These are phyloP conservation scores for Sugiyamaella qingdaonensis DNA, from an alignment of 805 yeast genomes.

Conservation along the genomic window DNA sequence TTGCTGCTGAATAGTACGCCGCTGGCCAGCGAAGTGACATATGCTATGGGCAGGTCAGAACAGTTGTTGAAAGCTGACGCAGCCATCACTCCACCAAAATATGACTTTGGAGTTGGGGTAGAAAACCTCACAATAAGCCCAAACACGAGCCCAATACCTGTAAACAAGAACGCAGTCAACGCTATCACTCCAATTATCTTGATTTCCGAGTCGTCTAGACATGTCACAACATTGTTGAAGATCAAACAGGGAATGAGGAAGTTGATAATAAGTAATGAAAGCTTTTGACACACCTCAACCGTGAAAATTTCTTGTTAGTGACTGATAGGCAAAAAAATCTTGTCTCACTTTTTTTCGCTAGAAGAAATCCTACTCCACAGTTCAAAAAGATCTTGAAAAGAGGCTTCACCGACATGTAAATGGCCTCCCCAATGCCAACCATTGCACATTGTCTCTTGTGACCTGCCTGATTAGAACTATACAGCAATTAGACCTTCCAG, in stretches of 20 bases:
- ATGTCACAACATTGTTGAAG: slow-evolving; percentile 65
- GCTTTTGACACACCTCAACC: slow-evolving; percentile 63
- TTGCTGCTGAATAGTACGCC: slow-evolving; percentile 52
- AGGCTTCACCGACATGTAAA: slow-evolving; percentile 81
- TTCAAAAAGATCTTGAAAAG: slow-evolving; percentile 75
- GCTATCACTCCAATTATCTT: slow-evolving; percentile 64
- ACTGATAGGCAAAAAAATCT: background rate
- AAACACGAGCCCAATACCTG: slow-evolving; percentile 43
- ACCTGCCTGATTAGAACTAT: background rate
- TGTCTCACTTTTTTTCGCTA: slow-evolving; percentile 47
- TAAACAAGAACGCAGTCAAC: slow-evolving; percentile 44
- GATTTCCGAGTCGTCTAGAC: slow-evolving; percentile 64
- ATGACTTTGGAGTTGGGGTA: slow-evolving; percentile 61
- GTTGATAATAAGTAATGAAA: slow-evolving; percentile 64
- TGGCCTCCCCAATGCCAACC: slow-evolving; percentile 48
- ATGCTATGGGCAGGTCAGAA: slow-evolving; percentile 83
- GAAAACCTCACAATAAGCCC: slow-evolving; percentile 39
- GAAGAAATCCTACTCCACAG: slow-evolving; percentile 58
- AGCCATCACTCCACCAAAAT: slow-evolving; percentile 71
- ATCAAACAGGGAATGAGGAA: slow-evolving; percentile 72
- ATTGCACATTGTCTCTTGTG: background rate
- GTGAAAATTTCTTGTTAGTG: slow-evolving; percentile 44
- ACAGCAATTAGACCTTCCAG: too few relatives aligned
- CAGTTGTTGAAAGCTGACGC: slow-evolving; percentile 77
- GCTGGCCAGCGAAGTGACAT: slow-evolving; percentile 57